Conservation (phyloP, 495 filamentous ascomycete genomes). For the Copromyces sp. region DNA sequence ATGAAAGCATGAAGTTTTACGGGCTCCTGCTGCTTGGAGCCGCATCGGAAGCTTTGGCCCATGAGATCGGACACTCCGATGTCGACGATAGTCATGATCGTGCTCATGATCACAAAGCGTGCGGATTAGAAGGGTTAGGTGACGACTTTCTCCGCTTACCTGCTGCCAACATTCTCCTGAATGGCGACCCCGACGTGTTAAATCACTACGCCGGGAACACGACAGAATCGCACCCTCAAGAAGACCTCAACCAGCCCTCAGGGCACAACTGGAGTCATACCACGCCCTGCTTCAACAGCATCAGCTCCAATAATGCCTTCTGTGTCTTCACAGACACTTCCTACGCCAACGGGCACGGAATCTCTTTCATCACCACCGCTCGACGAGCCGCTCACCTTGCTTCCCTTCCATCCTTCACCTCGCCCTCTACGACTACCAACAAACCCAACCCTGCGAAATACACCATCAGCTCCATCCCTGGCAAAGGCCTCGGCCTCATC, state of each 20-base stretch:
- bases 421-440: slow-evolving; percentile 18
- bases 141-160: not conserved
- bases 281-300: slow-evolving; percentile 16
- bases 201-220: not conserved
- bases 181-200: not conserved
- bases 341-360: slow-evolving; percentile 22
- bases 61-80: not conserved
- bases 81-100: not conserved
- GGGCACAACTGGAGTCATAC: slow-evolving; percentile 18
- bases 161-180: not conserved
- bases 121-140: not conserved
- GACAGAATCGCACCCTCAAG: not conserved
- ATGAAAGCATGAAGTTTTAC: not conserved
- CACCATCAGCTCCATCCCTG: slow-evolving; percentile 22
- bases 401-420: slow-evolving; percentile 13
- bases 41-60: not conserved
- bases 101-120: not conserved
- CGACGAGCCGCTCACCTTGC: slow-evolving; percentile 16
- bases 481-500: slow-evolving; percentile 25
- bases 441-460: slow-evolving; percentile 10
- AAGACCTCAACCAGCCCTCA: not conserved
- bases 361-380: slow-evolving; percentile 22
- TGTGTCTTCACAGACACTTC: slow-evolving; percentile 24
- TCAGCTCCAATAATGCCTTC: slow-evolving; percentile 5
- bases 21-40: not conserved